These are phyloP conservation scores for Epichloe glyceriae DNA, from an alignment of 2,329 filamentous ascomycete genomes.

Conservation along the genomic window DNA sequence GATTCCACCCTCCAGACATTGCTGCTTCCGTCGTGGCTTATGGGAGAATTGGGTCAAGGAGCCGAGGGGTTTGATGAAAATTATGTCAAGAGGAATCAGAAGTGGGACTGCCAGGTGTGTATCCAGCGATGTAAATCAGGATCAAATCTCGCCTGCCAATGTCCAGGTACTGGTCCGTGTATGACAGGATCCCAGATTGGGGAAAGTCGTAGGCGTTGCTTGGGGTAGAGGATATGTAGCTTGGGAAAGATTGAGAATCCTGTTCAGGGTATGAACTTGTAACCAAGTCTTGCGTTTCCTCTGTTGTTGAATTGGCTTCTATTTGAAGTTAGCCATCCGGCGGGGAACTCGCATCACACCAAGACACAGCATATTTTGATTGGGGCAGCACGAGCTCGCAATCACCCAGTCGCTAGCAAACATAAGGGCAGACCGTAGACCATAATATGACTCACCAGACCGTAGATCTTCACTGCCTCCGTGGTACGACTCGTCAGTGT, in stretches of 20 bases:
- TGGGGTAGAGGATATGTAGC: background rate
- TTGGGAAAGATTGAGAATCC: background rate
- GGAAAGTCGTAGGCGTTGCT: constrained; percentile 4
- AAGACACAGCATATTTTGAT: background rate
- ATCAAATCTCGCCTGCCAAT: constrained; percentile 24
- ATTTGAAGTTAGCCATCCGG: background rate
- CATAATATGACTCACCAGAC: constrained; percentile 2
- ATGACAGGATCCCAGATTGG: constrained; percentile 17
- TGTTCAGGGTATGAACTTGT: background rate
- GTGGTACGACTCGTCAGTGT: constrained; percentile 2
- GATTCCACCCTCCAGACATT: constrained; percentile 30
- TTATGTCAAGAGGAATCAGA: constrained; percentile 5
- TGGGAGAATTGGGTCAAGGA: background rate
- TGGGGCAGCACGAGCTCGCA: background rate
- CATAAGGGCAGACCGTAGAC: background rate
- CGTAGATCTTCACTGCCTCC: constrained; percentile 2
- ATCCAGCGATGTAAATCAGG: constrained; percentile 18
- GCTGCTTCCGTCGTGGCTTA: background rate
- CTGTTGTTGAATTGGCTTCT: background rate
- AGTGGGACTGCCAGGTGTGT: constrained; percentile 23
- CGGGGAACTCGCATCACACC: background rate
- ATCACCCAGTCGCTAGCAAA: constrained; percentile 1
- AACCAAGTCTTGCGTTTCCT: background rate
- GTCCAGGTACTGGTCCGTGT: constrained; percentile 19
- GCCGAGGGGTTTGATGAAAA: background rate